Evolutionary conservation across 306 rosid species (phyloP), one percentile per base, ranked within the genome.

Genomic region (Carpinus fangiana): DNA sequence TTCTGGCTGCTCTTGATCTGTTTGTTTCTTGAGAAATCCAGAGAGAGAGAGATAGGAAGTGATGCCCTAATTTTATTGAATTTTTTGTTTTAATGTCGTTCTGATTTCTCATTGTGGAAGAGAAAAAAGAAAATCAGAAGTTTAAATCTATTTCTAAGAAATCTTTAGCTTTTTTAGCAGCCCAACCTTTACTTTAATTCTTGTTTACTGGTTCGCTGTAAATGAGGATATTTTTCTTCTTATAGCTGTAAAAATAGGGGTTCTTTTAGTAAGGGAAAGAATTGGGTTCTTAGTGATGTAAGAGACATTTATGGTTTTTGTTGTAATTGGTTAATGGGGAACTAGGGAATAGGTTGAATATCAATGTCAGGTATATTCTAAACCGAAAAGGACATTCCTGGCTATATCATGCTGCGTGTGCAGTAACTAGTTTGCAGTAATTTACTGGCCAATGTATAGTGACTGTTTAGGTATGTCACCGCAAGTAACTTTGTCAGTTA

Each of bases 1-100:
- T 68, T 78, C 18, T 53, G 13, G 71, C 51, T 16, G 55, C 36
- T 18, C 14, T 43, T 38, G 28, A 77, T 80, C 77, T 70, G 45
- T 76, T 78, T 82, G 78, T 50, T 73, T 60, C 50, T 12, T 45
- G 75, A 66, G 66, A 61, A 28, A 31, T 4, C 28, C 1, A 28
- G 41, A 12, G 41, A 28, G 43, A 61, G 12, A 14, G 12, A 64
- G 0, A 34, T 64, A 36, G 8, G 8, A 34, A 34, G 23, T 61
- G 17, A 34, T 16, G 41, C 45, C 20, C 45, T 14, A 20, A 20
- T 11, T 59, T 59, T 3, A 23, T 23, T 59, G 65, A 59, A 59
- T 59, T 59, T 23, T 20, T 10, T 31, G 45, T 34, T 36, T 36
- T 11, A n/a, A 66, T 36, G n/a, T 41, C 11, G 51, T 41, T 67